A percentile compares a stretch with the other conserved stretches of the same genome.
These are phyloP conservation scores for Cryptomeria japonica DNA, from an alignment of 75 land plant genomes.

Conservation along the genomic window DNA sequence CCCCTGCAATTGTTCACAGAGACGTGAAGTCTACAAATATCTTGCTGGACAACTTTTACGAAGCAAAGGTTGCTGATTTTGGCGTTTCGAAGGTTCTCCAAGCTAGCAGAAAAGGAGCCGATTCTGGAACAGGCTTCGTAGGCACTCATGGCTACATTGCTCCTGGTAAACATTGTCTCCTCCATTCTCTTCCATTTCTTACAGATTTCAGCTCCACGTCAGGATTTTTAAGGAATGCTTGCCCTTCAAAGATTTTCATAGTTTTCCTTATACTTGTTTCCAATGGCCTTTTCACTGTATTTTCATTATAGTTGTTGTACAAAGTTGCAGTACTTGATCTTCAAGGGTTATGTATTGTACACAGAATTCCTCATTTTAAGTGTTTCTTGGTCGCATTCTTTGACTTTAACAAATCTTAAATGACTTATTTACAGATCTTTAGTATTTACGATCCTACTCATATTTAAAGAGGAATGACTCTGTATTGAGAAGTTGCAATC, in stretches of 20 bases:
- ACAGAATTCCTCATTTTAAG: background rate
- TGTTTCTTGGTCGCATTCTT: too few species aligned
- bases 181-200: background rate
- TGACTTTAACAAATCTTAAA: too few species aligned
- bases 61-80: conserved; percentile 90
- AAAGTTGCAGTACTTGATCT: background rate
- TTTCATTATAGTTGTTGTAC: background rate
- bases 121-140: conserved; percentile 49
- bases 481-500: too few species aligned
- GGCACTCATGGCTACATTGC: conserved; percentile 94
- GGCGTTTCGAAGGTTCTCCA: conserved; percentile 67
- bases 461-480: too few species aligned
- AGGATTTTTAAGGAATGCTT: background rate
- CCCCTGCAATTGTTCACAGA: conserved; percentile 79
- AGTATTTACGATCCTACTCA: too few species aligned
- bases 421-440: too few species aligned
- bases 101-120: conserved; percentile 13
- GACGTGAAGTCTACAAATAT: conserved; percentile 91
- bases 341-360: too few species aligned
- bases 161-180: conserved; percentile 53
- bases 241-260: too few species aligned
- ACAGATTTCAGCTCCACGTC: background rate
- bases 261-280: background rate
- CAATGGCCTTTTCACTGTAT: background rate
- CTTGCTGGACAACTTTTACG: conserved; percentile 65